These are phyloP conservation scores for Digitaria exilis DNA, from an alignment of 202 grass and related monocot species.

Conservation along the genomic window DNA sequence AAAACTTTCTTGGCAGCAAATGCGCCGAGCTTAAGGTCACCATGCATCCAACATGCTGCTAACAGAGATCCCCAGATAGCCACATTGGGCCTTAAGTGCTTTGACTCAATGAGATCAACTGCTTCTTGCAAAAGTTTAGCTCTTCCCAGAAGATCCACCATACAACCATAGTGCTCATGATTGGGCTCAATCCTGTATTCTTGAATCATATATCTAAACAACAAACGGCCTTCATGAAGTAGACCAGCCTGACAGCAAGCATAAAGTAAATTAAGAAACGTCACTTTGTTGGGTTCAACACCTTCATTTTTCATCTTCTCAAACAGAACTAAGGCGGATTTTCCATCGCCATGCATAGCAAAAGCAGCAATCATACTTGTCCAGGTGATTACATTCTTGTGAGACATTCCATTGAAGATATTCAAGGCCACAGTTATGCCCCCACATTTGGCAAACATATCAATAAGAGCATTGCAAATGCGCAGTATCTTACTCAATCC, in stretches of 20 bases:
- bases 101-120: conserved; percentile 59
- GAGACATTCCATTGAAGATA: conserved; percentile 63
- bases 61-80: conserved; percentile 82
- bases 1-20: conserved; percentile 67
- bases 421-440: conserved; percentile 53
- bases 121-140: conserved; percentile 73
- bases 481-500: conserved; percentile 45
- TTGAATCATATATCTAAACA: conserved; percentile 66
- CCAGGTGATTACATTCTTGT: conserved; percentile 80
- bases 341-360: conserved; percentile 79
- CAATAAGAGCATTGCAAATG: conserved; percentile 77
- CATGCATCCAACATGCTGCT: conserved; percentile 66
- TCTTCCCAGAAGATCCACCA: conserved; percentile 81
- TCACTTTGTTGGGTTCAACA: conserved; percentile 67
- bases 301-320: conserved; percentile 66
- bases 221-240: conserved; percentile 62
- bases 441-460: conserved; percentile 97
- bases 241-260: conserved; percentile 87
- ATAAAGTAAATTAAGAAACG: conserved; percentile 70
- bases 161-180: conserved; percentile 77
- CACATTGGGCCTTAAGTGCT: conserved; percentile 65
- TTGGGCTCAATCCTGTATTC: conserved; percentile 68
- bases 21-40: conserved; percentile 58
- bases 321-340: conserved; percentile 59
- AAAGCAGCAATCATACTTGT: conserved; percentile 83